Evolutionary conservation across 192 early-diverging fungal genomes (phyloP), one percentile per base, ranked within the genome.

Genomic region (Geranomyces michiganensis): DNA sequence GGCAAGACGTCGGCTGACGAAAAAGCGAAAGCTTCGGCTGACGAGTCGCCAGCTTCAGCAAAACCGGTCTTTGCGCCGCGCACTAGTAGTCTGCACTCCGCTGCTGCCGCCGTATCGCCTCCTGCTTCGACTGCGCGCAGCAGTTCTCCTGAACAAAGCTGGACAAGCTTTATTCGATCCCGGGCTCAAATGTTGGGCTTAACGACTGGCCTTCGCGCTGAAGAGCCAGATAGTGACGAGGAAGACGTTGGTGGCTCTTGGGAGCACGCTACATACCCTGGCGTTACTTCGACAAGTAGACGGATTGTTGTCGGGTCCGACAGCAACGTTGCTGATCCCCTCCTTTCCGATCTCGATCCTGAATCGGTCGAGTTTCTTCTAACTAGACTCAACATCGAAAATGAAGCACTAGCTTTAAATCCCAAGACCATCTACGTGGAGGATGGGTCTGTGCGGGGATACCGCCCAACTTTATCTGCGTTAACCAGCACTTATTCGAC

Each of bases 381-480:
- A 0, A 53, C 69, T 14, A 22, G 64, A 43, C 46, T 81, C 51
- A 74, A 81, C 22, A 41, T 47, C 21, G 73, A 78, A 59, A 81
- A 81, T 45, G 60, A 67, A 22, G 58, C 72, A 0, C 64, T 81
- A 15, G 43, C 67, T 10, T 49, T 65, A 62, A 74, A 81, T 59
- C 79, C 75, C 15, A 70, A 78, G 36, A 67, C 79, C 33, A 70
- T 81, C 15, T 62, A 71, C 17, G 76, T 71, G 9, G 72, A 78
- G 47, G 72, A 70, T 19, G 76, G 76, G 21, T 70, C 27, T 24
- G 22, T 71, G 8, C 31, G 62, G 13, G 69, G 60, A 5, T 48
- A 70, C 45, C 68, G 71, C 17, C 53, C 72, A 15, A 74, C 74
- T 0, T 32, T 73, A 27, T 47, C 36, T 9, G 59, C 31, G 32